These are phyloP conservation scores for Vigna hirtella DNA, from an alignment of 306 rosid species.

Conservation along the genomic window DNA sequence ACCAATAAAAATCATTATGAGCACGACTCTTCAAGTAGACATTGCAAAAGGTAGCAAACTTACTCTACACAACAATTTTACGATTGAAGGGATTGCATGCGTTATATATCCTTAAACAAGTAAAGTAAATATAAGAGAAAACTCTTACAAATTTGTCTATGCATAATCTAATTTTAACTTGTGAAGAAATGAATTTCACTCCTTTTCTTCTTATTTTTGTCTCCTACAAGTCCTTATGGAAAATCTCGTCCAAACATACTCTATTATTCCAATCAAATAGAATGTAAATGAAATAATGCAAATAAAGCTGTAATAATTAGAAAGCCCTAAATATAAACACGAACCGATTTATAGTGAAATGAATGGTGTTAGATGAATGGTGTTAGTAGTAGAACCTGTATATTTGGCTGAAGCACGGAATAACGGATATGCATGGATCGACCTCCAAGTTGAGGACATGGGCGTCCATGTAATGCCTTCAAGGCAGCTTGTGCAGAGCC, in stretches of 20 bases:
- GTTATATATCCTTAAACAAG: not conserved
- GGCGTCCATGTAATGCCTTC: conserved; percentile 63
- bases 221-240: too few relatives aligned
- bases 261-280: not conserved
- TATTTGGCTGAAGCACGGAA: conserved; percentile 67
- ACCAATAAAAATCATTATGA: not conserved
- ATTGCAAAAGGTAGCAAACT: not conserved
- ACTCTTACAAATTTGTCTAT: too few relatives aligned
- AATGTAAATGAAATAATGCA: not conserved
- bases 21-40: not conserved
- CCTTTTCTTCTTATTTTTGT: too few relatives aligned
- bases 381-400: conserved; percentile 43
- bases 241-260: too few relatives aligned
- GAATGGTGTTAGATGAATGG: not conserved
- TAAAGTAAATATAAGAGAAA: not conserved
- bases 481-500: conserved; percentile 67
- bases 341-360: not conserved
- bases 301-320: not conserved
- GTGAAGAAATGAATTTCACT: too few relatives aligned
- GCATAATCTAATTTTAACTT: too few relatives aligned
- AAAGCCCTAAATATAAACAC: not conserved
- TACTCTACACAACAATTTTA: not conserved
- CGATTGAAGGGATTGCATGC: not conserved
- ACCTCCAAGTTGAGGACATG: conserved; percentile 72
- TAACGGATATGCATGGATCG: conserved; percentile 77